Percentiles rank a stretch among this genome's conserved stretches.
phyloP scores from a whole-genome alignment of 179 eudicot genomes.

The Monotropa hypopitys region DNA sequence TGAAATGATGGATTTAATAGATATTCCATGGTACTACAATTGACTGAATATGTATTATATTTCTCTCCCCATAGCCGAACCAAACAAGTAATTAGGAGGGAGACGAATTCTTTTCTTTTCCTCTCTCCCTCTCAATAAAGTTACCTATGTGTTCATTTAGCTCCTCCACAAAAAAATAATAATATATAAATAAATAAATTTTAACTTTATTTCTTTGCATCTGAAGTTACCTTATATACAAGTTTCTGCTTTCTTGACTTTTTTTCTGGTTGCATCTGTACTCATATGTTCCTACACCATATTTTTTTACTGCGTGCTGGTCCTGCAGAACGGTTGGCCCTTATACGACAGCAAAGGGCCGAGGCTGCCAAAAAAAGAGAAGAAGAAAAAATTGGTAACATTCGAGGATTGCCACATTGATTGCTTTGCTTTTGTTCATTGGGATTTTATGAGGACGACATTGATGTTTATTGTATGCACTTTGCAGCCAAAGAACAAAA shows the following conservation, averaged over 20 bases:
- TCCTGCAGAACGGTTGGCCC: constrained; percentile 19
- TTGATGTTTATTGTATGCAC: neutral
- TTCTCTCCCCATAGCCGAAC: too few species aligned
- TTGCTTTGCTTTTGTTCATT: neutral
- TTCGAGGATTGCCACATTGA: neutral
- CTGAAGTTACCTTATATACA: neutral
- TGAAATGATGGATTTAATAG: neutral
- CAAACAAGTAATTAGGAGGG: too few species aligned
- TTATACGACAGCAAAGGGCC: constrained; percentile 78
- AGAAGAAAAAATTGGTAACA: constrained; percentile 74
- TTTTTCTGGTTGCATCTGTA: neutral
- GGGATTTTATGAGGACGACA: neutral
- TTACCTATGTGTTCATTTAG: too few species aligned
- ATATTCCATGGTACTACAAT: neutral
- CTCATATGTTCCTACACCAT: neutral
- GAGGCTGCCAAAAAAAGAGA: constrained; percentile 84
- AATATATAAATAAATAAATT: too few species aligned
- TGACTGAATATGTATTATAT: neutral
- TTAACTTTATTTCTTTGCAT: neutral
- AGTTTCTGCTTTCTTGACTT: neutral
- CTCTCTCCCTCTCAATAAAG: too few species aligned
- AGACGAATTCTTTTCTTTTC: too few species aligned
- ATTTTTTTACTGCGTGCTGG: neutral
- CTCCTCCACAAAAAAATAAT: too few species aligned
- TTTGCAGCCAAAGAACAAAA: constrained; percentile 71